Conservation (phyloP, 2,329 filamentous ascomycete species). For the Alternaria triticimaculans region DNA sequence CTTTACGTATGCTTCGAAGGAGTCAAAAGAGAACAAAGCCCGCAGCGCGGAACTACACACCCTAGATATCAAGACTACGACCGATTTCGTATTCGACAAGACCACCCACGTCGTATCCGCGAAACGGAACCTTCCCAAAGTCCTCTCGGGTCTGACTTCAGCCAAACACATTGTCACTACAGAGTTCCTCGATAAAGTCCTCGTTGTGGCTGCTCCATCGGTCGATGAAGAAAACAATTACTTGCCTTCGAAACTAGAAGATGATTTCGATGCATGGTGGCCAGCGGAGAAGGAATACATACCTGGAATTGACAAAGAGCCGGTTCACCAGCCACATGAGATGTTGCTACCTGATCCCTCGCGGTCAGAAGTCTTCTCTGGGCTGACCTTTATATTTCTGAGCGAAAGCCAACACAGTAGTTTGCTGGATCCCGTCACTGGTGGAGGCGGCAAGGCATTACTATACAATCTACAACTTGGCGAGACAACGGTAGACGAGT, state of each 20-base stretch:
- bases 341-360: conserved; percentile 73
- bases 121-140: conserved; percentile 88
- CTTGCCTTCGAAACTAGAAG: conserved; percentile 68
- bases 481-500: conserved; percentile 73
- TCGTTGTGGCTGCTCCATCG: conserved; percentile 61
- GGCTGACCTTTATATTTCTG: conserved; percentile 89
- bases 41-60: conserved; percentile 73
- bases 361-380: conserved; percentile 77
- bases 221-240: conserved; percentile 53
- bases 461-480: conserved; percentile 67
- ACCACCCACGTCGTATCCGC: conserved; percentile 90
- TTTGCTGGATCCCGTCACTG: conserved; percentile 75
- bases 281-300: conserved; percentile 75
- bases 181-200: conserved; percentile 75
- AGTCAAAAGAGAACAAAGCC: conserved; percentile 59
- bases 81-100: conserved; percentile 70
- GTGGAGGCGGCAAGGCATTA: conserved; percentile 83
- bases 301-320: conserved; percentile 78
- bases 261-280: conserved; percentile 81
- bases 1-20: conserved; percentile 80
- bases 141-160: conserved; percentile 84
- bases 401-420: conserved; percentile 76
- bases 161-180: conserved; percentile 77
- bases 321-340: conserved; percentile 69
- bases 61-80: conserved; percentile 85